phyloP scores from a whole-genome alignment of 371 early-diverging fungal species.

The Furculomyces boomerangus region DNA sequence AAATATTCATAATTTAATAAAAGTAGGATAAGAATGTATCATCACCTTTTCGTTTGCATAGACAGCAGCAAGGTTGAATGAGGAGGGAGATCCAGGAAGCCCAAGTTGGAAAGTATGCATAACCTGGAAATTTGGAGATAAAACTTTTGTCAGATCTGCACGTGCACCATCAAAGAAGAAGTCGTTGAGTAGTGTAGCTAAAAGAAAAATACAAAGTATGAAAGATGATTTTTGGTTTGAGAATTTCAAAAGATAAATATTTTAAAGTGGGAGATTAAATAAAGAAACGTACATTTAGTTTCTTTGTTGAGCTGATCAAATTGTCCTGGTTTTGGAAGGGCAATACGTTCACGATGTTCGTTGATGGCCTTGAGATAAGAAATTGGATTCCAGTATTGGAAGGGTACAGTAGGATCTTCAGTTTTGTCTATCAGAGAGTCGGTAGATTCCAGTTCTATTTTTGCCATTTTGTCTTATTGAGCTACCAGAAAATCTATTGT shows the following conservation, averaged over 20 bases:
- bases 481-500: too few species aligned
- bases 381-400: conserved; percentile 34
- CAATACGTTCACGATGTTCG: conserved; percentile 39
- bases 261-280: not conserved
- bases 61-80: conserved; percentile 74
- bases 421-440: not conserved
- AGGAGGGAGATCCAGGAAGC: conserved; percentile 57
- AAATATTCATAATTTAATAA: not conserved
- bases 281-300: conserved; percentile 42
- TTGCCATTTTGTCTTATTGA: not conserved
- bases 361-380: conserved; percentile 35
- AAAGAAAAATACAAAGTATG: conserved; percentile 1
- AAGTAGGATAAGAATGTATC: not conserved
- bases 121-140: conserved; percentile 85
- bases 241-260: not conserved
- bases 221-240: not conserved
- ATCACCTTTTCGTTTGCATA: conserved; percentile 30
- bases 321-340: conserved; percentile 70
- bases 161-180: conserved; percentile 88
- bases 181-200: conserved; percentile 20
- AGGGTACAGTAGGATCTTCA: conserved; percentile 1
- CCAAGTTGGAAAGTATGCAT: conserved; percentile 84
- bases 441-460: not conserved
- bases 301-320: conserved; percentile 21
- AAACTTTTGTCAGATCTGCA: conserved; percentile 74